Evolutionary conservation across 805 yeast genomes (phyloP), one percentile per base, ranked within the genome.

Genomic region (Metschnikowia bowlesiae): DNA sequence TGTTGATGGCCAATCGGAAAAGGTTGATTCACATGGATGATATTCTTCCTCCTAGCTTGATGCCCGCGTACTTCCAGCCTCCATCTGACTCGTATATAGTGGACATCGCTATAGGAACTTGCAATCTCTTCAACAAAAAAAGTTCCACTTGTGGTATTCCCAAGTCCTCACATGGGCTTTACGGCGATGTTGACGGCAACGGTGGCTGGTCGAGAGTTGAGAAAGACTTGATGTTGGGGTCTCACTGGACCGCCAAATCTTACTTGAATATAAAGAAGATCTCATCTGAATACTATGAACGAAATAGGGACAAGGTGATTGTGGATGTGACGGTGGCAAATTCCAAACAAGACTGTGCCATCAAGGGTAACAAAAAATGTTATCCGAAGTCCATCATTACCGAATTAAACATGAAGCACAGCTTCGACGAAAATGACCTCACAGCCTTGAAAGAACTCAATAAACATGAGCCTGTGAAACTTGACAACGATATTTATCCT

Each of bases 141-240:
- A 38, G 48, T 14, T 14, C 53, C 9, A 39, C 39, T 4, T 56
- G 60, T 26, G 61, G 55, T 11, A 30, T 49, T 1, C 61, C 60
- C 11, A 45, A 35, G 26, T 50, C 52, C 3, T 34, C 49, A 2
- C 37, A 42, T 6, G 60, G 60, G 6, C 29, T 39, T 0, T 54
- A 52, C 36, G 61, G 61, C 11, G 52, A 58, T 45, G 53, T 57
- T 11, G 48, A 50, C 13, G 47, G 38, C 2, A 41, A 46, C 28
- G 65, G 65, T 7, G 67, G 67, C 10, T 80, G 83, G 82, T 48
- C 53, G 35, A 64, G 67, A 45, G 53, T 78, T 28, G 71, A 72
- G 22, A 80, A 80, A 55, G 84, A 81, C 58, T 65, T 82, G 36
- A 58, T 60, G 14, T 66, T 81, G 49, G 74, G 75, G 4, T 55